Base-by-base conservation (phyloP, 495 filamentous ascomycete species). In the Penicillium lividum region DNA sequence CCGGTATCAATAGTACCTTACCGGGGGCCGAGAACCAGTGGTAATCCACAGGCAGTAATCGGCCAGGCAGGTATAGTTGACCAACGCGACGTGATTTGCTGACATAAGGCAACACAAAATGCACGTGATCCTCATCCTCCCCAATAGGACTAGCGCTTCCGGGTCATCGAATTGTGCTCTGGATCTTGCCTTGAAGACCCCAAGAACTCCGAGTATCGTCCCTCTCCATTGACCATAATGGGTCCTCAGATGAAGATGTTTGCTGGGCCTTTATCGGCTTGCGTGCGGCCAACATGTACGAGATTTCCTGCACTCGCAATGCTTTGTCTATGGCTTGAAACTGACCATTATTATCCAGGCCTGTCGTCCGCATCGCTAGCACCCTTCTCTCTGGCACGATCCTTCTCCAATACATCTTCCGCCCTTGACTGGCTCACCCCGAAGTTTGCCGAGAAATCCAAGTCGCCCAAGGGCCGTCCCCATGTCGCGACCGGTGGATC, bases 401-500 rank as follows among this genome's bases (percentile, higher is more conserved):
- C 82, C 67, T 97, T 97, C 77, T 89, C 90, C 51, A 87, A 87
- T 47, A 90, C 90, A 30, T 76, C 88, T 1, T 68, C 74, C 8
- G 75, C 71, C 58, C 74, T 77, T 33, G 88, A 85, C 65, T 97
- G 92, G 92, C 88, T 97, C 18, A 81, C 86, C 33, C 92, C 93
- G 9, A 89, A 85, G 70, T 74, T 84, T 58, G 77, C 84, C 61
- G 88, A 92, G 59, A 88, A 78, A 63, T 84, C 85, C 50, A 94
- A 94, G 73, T 93, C 93, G 62, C 89, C 89, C 68, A 98, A 97
- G 77, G 95, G 94, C 33, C 86, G 91, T 2, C 86, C 89, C 44
- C 84, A 91, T 65, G 91, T 98, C 43, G 83, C 89, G 40, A 99
- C 92, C 2, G 95, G 94, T 33, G 95, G 94, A 51, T 93, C 89